phyloP scores from a whole-genome alignment of 2,329 filamentous ascomycete genomes.

The Helicocarpus griseus region DNA sequence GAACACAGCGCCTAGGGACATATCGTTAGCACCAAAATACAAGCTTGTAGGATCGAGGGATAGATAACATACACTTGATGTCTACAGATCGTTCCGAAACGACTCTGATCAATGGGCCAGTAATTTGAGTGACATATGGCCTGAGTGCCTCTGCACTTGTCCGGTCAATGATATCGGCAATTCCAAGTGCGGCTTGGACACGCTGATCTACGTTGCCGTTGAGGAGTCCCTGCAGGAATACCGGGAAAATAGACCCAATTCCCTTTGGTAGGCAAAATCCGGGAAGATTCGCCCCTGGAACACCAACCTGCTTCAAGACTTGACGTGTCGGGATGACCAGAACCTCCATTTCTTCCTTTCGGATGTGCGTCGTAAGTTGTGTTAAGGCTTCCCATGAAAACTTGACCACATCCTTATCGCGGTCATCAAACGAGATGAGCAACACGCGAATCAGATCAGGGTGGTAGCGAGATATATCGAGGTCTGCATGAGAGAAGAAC shows the following conservation, averaged over 20 bases:
- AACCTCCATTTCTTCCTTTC: slow-evolving; percentile 97
- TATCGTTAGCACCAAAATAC: slow-evolving; percentile 14
- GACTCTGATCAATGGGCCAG: slow-evolving; percentile 92
- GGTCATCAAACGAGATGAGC: slow-evolving; percentile 84
- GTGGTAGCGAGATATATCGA: slow-evolving; percentile 93
- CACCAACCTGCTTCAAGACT: slow-evolving; percentile 77
- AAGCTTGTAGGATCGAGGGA: not conserved
- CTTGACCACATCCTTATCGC: slow-evolving; percentile 75
- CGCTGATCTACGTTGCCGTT: slow-evolving; percentile 89
- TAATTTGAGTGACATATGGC: slow-evolving; percentile 94
- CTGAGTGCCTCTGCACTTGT: slow-evolving; percentile 80
- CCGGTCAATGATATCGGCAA: slow-evolving; percentile 91
- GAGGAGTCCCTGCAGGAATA: slow-evolving; percentile 96
- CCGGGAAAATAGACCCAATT: slow-evolving; percentile 89
- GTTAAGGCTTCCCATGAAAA: slow-evolving; percentile 78
- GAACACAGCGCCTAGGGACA: slow-evolving; percentile 64
- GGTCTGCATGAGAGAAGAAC: slow-evolving; percentile 70
- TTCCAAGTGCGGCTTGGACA: slow-evolving; percentile 81
- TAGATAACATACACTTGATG: slow-evolving; percentile 54
- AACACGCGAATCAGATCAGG: slow-evolving; percentile 87
- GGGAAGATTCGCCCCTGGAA: slow-evolving; percentile 70
- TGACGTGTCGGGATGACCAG: slow-evolving; percentile 79
- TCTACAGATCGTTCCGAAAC: slow-evolving; percentile 94
- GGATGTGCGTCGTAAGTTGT: slow-evolving; percentile 77
- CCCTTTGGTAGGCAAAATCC: slow-evolving; percentile 91